Evolutionary conservation across 495 filamentous ascomycete genomes (phyloP).

Genomic region (Annulohypoxylon moriforme): DNA sequence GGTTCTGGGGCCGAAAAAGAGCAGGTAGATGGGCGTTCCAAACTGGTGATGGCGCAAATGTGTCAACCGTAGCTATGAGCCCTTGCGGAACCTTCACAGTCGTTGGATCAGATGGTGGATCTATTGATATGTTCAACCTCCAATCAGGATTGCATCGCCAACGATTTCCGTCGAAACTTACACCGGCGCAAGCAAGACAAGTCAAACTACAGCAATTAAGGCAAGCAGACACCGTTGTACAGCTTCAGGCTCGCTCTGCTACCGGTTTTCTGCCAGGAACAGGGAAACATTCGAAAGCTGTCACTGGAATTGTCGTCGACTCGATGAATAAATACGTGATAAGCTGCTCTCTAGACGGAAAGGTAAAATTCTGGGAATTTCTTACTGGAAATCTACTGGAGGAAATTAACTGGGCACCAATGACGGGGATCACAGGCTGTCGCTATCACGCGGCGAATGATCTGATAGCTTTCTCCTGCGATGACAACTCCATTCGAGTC

Average conservation of each 20-base stretch:
- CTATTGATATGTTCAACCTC: conserved; percentile 93
- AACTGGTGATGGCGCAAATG: conserved; percentile 83
- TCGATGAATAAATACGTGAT: conserved; percentile 83
- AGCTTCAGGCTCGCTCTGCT: conserved; percentile 55
- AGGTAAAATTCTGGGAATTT: conserved; percentile 98
- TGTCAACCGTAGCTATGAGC: conserved; percentile 88
- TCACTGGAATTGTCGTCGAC: conserved; percentile 88
- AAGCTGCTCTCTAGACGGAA: conserved; percentile 91
- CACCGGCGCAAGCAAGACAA: conserved; percentile 71
- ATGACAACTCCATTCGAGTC: conserved; percentile 87
- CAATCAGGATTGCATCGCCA: conserved; percentile 90
- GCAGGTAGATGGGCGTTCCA: conserved; percentile 94
- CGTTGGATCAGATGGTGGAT: conserved; percentile 84
- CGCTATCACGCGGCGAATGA: conserved; percentile 84
- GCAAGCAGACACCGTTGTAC: conserved; percentile 59
- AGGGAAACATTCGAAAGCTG: conserved; percentile 79
- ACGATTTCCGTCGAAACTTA: conserved; percentile 79
- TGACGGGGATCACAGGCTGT: conserved; percentile 79
- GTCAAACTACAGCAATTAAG: conserved; percentile 66
- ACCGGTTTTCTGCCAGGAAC: conserved; percentile 58
- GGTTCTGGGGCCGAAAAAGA: conserved; percentile 96
- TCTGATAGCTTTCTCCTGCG: conserved; percentile 88
- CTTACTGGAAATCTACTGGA: conserved; percentile 77
- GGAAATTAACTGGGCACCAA: conserved; percentile 86
- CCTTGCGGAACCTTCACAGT: conserved; percentile 94